These are phyloP conservation scores for Penicillium crystallinum DNA, from an alignment of 495 filamentous ascomycete species.

Conservation along the genomic window DNA sequence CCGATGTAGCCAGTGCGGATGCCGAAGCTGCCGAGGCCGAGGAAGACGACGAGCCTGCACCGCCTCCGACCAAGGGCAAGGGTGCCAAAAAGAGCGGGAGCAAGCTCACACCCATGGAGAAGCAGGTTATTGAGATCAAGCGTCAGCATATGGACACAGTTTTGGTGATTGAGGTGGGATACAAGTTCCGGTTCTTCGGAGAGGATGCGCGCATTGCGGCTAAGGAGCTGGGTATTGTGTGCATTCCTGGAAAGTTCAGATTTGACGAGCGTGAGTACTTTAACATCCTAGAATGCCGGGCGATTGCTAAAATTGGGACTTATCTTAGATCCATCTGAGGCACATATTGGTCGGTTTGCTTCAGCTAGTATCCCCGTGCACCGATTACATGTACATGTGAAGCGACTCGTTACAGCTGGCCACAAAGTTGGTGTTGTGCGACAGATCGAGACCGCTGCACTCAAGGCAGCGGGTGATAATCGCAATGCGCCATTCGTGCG, in stretches of 20 bases:
- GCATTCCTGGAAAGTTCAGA: slow-evolving; percentile 90
- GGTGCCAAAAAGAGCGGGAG: slow-evolving; percentile 55
- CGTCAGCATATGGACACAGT: slow-evolving; percentile 83
- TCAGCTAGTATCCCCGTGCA: slow-evolving; percentile 95
- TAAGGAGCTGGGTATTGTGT: slow-evolving; percentile 90
- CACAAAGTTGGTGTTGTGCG: slow-evolving; percentile 95
- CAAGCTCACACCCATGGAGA: slow-evolving; percentile 93
- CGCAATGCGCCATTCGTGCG: slow-evolving; percentile 86
- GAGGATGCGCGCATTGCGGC: slow-evolving; percentile 89
- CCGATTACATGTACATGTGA: slow-evolving; percentile 88
- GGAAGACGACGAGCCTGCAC: slow-evolving; percentile 53
- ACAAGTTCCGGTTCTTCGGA: slow-evolving; percentile 98
- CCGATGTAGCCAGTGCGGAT: slow-evolving; percentile 49
- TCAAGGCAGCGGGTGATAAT: slow-evolving; percentile 96
- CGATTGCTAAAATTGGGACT: not conserved
- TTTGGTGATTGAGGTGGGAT: slow-evolving; percentile 89
- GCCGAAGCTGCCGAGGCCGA: slow-evolving; percentile 44
- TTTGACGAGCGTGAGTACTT: slow-evolving; percentile 75
- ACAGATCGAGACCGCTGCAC: slow-evolving; percentile 95
- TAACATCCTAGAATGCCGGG: not conserved
- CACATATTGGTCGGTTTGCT: slow-evolving; percentile 87
- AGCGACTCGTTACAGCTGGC: slow-evolving; percentile 84
- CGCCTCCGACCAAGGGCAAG: slow-evolving; percentile 50
- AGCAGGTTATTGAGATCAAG: slow-evolving; percentile 91
- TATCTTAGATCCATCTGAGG: slow-evolving; percentile 69